These are phyloP conservation scores for Collariella sp. DNA, from an alignment of 495 filamentous ascomycete species.

Conservation along the genomic window DNA sequence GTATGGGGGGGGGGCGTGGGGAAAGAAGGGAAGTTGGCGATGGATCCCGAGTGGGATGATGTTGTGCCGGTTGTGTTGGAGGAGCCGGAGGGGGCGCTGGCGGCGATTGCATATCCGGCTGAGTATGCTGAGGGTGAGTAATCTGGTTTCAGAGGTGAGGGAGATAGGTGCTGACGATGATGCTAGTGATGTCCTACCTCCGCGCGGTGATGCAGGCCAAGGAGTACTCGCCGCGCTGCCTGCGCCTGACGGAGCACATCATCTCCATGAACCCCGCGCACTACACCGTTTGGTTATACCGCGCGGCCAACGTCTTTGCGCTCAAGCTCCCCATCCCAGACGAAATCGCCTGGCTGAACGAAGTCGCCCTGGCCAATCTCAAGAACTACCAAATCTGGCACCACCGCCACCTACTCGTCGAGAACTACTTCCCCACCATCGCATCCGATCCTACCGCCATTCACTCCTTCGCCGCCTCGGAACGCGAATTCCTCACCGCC, in stretches of 20 bases:
- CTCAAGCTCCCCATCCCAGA: constrained; percentile 56
- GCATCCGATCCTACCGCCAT: constrained; percentile 27
- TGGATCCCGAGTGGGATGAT: constrained; percentile 73
- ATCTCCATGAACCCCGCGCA: constrained; percentile 91
- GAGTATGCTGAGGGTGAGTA: constrained; percentile 76
- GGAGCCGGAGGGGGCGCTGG: constrained; percentile 73
- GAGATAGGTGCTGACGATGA: not conserved
- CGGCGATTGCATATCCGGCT: constrained; percentile 76
- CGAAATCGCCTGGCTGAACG: constrained; percentile 80
- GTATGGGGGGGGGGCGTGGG: constrained; percentile 28
- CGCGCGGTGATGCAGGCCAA: constrained; percentile 85
- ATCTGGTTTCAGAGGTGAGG: not conserved
- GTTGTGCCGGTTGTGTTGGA: constrained; percentile 73
- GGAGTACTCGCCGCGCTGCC: constrained; percentile 68
- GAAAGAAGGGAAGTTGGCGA: constrained; percentile 45
- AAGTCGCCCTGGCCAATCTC: constrained; percentile 67
- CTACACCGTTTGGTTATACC: constrained; percentile 98
- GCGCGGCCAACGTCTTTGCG: constrained; percentile 63
- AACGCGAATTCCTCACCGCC: constrained; percentile 62
- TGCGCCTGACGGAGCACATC: constrained; percentile 79
- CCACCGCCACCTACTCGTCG: constrained; percentile 79
- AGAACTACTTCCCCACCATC: constrained; percentile 51
- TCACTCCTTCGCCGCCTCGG: constrained; percentile 38
- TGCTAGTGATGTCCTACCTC: constrained; percentile 63
- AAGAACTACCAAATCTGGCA: constrained; percentile 99